phyloP scores from a whole-genome alignment of 805 yeast genomes.

The Nakazawaea ishiwadae region DNA sequence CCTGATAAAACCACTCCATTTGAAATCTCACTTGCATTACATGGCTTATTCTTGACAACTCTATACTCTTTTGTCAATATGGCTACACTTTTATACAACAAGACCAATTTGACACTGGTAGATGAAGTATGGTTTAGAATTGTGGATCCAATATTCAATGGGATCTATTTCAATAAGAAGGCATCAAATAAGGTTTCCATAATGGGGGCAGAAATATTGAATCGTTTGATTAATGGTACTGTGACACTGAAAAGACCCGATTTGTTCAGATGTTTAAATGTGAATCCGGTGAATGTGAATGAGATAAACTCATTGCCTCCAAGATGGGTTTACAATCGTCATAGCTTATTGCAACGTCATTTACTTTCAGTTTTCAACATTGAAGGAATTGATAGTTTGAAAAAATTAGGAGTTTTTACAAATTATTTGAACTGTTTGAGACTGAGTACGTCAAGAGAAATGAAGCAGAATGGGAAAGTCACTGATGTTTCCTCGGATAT shows the following conservation, averaged over 20 bases:
- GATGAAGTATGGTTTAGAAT: constrained; percentile 6
- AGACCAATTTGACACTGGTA: not conserved
- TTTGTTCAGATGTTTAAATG: not conserved
- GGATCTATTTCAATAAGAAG: constrained; percentile 1
- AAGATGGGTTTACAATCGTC: constrained; percentile 5
- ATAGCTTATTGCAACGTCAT: not conserved
- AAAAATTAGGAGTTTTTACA: constrained; percentile 6
- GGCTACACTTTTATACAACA: not conserved
- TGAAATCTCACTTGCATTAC: not conserved
- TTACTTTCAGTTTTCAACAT: not conserved
- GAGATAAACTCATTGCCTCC: constrained; percentile 4
- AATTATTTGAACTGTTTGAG: constrained; percentile 6
- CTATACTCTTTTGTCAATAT: constrained; percentile 1
- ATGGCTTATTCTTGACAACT: not conserved
- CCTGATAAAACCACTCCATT: no score
- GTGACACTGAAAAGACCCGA: not conserved
- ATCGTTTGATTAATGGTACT: not conserved
- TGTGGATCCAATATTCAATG: constrained; percentile 3
- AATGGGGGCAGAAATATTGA: constrained; percentile 1
- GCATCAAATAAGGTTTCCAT: not conserved
- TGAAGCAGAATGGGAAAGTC: constrained; percentile 5
- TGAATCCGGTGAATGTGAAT: not conserved
- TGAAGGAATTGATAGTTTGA: not conserved
- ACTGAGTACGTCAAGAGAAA: constrained; percentile 2
- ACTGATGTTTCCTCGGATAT: no score